These are phyloP conservation scores for Nemania abortiva DNA, from an alignment of 2,329 filamentous ascomycete species.

Conservation along the genomic window DNA sequence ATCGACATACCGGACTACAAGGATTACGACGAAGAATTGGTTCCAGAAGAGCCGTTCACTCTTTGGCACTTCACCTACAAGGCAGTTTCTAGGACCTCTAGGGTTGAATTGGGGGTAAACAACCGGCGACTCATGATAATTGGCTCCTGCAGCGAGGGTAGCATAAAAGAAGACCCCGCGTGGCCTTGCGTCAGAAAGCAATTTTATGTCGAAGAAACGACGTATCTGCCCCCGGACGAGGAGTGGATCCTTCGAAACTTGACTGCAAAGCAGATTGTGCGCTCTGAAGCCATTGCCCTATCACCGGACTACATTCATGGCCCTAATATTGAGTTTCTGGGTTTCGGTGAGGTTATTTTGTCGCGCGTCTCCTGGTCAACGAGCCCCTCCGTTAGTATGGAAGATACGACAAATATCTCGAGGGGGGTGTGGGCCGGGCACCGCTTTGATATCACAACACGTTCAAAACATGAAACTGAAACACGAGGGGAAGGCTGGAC, in stretches of 20 bases:
- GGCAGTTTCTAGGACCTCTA: neutral
- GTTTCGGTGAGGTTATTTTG: conserved; percentile 19
- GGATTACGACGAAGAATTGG: neutral
- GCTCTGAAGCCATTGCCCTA: conserved; percentile 33
- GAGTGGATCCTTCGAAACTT: conserved; percentile 52
- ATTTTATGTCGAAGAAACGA: neutral
- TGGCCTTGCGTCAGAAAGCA: no score
- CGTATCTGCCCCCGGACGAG: conserved; percentile 47
- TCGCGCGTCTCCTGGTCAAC: conserved; percentile 48
- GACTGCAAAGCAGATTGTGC: conserved; percentile 51
- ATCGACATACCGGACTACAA: no score
- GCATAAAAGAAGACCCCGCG: no score
- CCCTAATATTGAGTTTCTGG: neutral
- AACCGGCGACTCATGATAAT: no score
- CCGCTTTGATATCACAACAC: conserved; percentile 48
- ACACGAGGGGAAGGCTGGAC: conserved; percentile 39
- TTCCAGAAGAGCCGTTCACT: neutral
- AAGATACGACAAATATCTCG: conserved; percentile 33
- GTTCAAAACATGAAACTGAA: conserved; percentile 36
- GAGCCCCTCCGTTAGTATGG: conserved; percentile 10
- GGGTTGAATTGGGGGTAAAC: neutral
- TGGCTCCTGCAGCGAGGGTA: no score
- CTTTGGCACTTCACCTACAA: no score
- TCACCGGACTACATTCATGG: conserved; percentile 3
- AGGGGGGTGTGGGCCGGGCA: conserved; percentile 50